phyloP scores from a whole-genome alignment of 2,329 filamentous ascomycete species.

The Tolypocladium inflatum region DNA sequence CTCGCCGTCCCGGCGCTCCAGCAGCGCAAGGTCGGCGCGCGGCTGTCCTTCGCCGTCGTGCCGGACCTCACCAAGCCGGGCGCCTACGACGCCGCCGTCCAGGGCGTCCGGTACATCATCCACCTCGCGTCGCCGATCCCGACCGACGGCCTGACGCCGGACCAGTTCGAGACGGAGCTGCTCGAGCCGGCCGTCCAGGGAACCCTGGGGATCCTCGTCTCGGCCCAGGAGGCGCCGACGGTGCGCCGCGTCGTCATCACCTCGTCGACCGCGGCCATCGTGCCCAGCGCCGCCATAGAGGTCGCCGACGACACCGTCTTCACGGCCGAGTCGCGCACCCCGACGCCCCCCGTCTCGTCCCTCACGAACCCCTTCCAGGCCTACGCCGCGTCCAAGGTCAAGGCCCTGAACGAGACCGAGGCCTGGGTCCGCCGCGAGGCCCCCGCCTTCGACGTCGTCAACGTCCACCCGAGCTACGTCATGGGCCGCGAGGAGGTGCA shows the following conservation, averaged over 20 bases:
- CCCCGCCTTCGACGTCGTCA: conserved; percentile 24
- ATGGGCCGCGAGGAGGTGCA: conserved; percentile 25
- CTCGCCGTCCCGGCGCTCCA: conserved; percentile 6
- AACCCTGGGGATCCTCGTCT: conserved; percentile 24
- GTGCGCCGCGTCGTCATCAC: conserved; percentile 34
- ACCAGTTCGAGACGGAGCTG: conserved; percentile 9
- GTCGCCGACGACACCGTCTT: conserved; percentile 1
- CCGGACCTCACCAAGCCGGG: conserved; percentile 23
- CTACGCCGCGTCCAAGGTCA: conserved; percentile 25
- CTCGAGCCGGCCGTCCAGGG: conserved; percentile 24
- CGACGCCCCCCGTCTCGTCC: neutral
- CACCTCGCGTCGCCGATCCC: conserved; percentile 19
- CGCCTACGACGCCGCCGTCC: conserved; percentile 30
- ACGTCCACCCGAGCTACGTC: conserved; percentile 26
- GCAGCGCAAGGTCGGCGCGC: conserved; percentile 1
- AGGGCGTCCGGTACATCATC: conserved; percentile 26
- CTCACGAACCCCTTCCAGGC: conserved; percentile 19
- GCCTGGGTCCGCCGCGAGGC: conserved; percentile 19
- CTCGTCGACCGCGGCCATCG: conserved; percentile 20
- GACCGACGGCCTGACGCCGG: neutral
- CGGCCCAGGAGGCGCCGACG: conserved; percentile 15
- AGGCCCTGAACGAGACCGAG: conserved; percentile 21
- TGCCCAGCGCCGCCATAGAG: neutral
- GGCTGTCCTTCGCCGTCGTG: conserved; percentile 18
- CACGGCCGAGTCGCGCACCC: conserved; percentile 3